A percentile compares a stretch with the other conserved stretches of the same genome.
Evolutionary conservation across 208 protist genomes (phyloP).

Genomic region (Herpetomonas tarakana): DNA sequence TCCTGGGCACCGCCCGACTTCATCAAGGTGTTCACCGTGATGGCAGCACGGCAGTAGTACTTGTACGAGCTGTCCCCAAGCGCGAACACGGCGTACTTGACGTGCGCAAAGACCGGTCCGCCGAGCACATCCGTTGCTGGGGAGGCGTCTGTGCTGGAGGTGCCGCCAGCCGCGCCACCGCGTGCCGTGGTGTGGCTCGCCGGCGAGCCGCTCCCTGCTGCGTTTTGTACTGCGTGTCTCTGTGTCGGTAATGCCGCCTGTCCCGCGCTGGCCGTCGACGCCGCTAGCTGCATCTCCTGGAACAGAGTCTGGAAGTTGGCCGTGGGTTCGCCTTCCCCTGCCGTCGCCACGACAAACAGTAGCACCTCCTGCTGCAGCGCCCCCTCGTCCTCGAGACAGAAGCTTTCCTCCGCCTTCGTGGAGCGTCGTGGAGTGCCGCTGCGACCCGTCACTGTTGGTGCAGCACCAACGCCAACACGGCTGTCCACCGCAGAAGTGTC

Average conservation of each 20-base stretch:
- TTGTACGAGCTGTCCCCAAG: slow-evolving; percentile 97
- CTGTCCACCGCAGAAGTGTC: too few species aligned
- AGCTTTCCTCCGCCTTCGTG: neutral
- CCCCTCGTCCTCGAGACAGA: neutral
- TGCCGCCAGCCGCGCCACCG: too few species aligned
- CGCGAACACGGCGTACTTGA: slow-evolving; percentile 90
- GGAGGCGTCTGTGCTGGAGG: neutral
- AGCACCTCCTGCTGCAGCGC: slow-evolving; percentile 15
- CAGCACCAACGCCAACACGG: too few species aligned
- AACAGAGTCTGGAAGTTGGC: slow-evolving; percentile 59
- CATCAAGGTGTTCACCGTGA: slow-evolving; percentile 41
- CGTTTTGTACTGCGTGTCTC: too few species aligned
- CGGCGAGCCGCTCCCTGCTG: neutral
- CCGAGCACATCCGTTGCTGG: neutral
- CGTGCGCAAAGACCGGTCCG: slow-evolving; percentile 32
- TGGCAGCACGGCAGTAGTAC: slow-evolving; percentile 84
- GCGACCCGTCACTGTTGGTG: too few species aligned
- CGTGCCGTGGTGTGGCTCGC: neutral
- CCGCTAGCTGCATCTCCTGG: slow-evolving; percentile 34
- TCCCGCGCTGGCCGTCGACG: neutral
- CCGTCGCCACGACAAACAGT: slow-evolving; percentile 66
- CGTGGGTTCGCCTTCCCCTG: slow-evolving; percentile 67
- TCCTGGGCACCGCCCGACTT: slow-evolving; percentile 52
- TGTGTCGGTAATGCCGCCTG: too few species aligned
- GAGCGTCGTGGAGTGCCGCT: slow-evolving; percentile 12